A percentile compares a stretch with the other conserved stretches of the same genome.
Conservation (phyloP, 352 stramenopile species). For the Phytophthora aleatoria region DNA sequence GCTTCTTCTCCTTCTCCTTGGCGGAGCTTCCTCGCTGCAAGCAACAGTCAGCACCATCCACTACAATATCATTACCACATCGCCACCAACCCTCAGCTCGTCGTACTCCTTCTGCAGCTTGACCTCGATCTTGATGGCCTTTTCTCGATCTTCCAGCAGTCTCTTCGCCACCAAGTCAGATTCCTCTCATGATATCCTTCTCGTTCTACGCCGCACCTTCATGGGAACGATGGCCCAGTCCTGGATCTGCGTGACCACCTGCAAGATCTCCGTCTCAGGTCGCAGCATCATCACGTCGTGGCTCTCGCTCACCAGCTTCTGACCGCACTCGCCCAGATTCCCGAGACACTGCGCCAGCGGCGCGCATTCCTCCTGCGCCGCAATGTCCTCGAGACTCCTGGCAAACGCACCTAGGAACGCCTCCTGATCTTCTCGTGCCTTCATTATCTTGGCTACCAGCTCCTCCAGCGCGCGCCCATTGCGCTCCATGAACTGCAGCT, state of each 20-base stretch:
- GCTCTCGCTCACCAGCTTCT: constrained; percentile 65
- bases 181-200: not conserved
- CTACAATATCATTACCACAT: not conserved
- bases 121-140: constrained; percentile 74
- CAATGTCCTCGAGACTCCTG: constrained; percentile 64
- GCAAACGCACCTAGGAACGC: constrained; percentile 57
- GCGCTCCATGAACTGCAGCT: constrained; percentile 84
- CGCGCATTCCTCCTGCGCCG: constrained; percentile 57
- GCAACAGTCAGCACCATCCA: constrained; percentile 3
- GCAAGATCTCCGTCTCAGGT: constrained; percentile 70
- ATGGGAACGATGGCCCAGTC: constrained; percentile 85
- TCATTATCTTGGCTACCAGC: constrained; percentile 68
- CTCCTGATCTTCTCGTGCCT: constrained; percentile 71
- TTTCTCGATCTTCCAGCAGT: constrained; percentile 83
- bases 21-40: constrained; percentile 46
- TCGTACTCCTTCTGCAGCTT: constrained; percentile 85
- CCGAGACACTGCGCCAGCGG: constrained; percentile 56
- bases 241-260: constrained; percentile 75
- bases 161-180: constrained; percentile 34
- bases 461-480: constrained; percentile 80
- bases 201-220: constrained; percentile 44
- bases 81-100: constrained; percentile 48
- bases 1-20: constrained; percentile 82
- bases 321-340: constrained; percentile 50
- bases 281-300: constrained; percentile 80